A percentile compares a stretch with the other conserved stretches of the same genome.
Conservation (phyloP, 129 eudicot species). For the Tagetes erecta region DNA sequence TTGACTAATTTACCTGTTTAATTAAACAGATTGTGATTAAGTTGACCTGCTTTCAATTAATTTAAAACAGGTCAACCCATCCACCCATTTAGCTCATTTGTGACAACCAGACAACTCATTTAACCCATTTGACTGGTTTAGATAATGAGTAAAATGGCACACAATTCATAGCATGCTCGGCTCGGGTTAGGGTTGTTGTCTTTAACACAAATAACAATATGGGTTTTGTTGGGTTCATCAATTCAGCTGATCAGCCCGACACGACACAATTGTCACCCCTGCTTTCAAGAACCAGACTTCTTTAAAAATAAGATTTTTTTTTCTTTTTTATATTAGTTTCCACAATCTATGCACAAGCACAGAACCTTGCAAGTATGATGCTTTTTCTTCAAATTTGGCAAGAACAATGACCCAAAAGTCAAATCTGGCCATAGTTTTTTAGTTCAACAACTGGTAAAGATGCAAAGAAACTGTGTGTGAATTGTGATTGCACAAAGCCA, state of each 20-base stretch:
- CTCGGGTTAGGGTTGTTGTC: neutral
- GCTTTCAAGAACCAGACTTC: slow-evolving; percentile 5
- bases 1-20: too few relatives aligned
- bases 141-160: neutral
- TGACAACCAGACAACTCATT: neutral
- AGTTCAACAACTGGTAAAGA: neutral
- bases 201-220: neutral
- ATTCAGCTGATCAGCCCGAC: neutral
- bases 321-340: neutral
- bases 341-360: neutral
- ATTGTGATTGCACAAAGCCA: slow-evolving; percentile 3
- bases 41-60: neutral
- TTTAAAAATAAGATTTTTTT: neutral
- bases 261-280: neutral
- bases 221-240: neutral
- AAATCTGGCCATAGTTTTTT: neutral
- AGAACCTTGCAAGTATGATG: neutral
- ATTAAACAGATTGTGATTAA: neutral
- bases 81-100: neutral
- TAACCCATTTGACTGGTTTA: neutral
- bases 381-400: neutral
- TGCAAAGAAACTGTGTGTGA: neutral
- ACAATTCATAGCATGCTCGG: too few relatives aligned
- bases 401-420: slow-evolving; percentile 1
- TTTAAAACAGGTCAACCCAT: neutral